Conservation (phyloP, 495 filamentous ascomycete species). For the Margaritispora aquatica region DNA sequence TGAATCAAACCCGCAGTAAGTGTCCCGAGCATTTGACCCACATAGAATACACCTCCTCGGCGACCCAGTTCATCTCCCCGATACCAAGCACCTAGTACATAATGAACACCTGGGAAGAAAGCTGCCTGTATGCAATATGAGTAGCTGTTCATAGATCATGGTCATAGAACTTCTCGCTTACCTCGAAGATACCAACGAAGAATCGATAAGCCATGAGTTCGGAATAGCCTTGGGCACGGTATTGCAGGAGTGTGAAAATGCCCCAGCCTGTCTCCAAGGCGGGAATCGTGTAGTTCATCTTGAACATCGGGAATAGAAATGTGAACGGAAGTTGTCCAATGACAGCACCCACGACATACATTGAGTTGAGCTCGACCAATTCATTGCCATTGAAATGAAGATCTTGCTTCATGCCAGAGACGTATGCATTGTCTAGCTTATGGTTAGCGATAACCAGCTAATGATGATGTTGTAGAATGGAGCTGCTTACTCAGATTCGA, state of each 20-base stretch:
- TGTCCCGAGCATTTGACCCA: slow-evolving; percentile 20
- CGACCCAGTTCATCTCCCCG: slow-evolving; percentile 28
- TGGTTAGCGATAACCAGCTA: not conserved
- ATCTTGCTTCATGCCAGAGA: slow-evolving; percentile 60
- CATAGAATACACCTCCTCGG: slow-evolving; percentile 30
- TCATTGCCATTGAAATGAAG: slow-evolving; percentile 49
- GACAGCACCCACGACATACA: slow-evolving; percentile 58
- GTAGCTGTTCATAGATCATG: not conserved
- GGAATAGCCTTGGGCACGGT: slow-evolving; percentile 36
- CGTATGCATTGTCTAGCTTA: slow-evolving; percentile 46
- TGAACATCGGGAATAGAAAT: slow-evolving; percentile 46
- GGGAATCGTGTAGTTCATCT: slow-evolving; percentile 52
- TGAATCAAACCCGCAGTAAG: slow-evolving; percentile 50
- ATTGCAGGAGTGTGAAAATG: slow-evolving; percentile 43
- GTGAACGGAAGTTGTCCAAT: slow-evolving; percentile 53
- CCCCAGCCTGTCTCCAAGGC: slow-evolving; percentile 50
- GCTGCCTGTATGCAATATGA: slow-evolving; percentile 41
- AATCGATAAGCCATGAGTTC: slow-evolving; percentile 53
- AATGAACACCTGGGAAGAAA: slow-evolving; percentile 46
- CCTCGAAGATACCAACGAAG: slow-evolving; percentile 50
- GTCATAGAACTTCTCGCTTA: not conserved
- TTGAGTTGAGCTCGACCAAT: slow-evolving; percentile 47
- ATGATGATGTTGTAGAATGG: not conserved
- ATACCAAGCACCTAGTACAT: slow-evolving; percentile 34
- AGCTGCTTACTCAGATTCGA: slow-evolving; percentile 42